phyloP scores from a whole-genome alignment of 1,139 yeast genomes.

The Yarrowia galli region DNA sequence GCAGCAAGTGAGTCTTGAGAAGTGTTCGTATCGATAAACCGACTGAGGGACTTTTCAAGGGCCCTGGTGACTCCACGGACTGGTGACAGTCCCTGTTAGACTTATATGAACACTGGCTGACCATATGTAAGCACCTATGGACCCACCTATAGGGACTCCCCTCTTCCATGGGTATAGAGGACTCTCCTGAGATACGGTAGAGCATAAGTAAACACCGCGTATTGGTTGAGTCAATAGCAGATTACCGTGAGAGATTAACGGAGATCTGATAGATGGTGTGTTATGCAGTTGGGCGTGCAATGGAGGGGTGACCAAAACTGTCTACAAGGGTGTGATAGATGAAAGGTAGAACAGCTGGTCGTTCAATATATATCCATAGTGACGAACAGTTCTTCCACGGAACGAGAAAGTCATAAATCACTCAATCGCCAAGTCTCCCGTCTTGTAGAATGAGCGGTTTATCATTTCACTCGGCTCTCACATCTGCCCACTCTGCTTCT shows the following conservation, averaged over 20 bases:
- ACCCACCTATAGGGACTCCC: too few relatives aligned
- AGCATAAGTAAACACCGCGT: not conserved
- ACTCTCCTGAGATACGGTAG: not conserved
- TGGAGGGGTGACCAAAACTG: not conserved
- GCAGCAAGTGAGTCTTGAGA: not conserved
- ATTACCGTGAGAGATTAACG: conserved; percentile 1
- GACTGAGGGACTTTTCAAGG: too few relatives aligned
- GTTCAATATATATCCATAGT: too few relatives aligned
- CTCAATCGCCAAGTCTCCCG: too few relatives aligned
- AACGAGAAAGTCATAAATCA: too few relatives aligned
- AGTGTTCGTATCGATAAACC: not conserved
- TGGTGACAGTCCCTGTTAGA: not conserved
- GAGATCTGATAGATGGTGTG: not conserved
- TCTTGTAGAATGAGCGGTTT: too few relatives aligned
- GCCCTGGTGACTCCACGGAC: not conserved
- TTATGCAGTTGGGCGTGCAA: not conserved
- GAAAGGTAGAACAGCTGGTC: too few relatives aligned
- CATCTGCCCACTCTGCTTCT: too few relatives aligned
- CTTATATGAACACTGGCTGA: not conserved
- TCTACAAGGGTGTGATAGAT: too few relatives aligned
- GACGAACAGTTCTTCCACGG: too few relatives aligned
- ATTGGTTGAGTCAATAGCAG: not conserved
- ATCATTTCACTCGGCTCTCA: too few relatives aligned
- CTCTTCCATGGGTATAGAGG: too few relatives aligned
- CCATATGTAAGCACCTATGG: not conserved